Base-by-base conservation (phyloP, 1,284 basidiomycete species). In the Boletellus dicymbophilus region DNA sequence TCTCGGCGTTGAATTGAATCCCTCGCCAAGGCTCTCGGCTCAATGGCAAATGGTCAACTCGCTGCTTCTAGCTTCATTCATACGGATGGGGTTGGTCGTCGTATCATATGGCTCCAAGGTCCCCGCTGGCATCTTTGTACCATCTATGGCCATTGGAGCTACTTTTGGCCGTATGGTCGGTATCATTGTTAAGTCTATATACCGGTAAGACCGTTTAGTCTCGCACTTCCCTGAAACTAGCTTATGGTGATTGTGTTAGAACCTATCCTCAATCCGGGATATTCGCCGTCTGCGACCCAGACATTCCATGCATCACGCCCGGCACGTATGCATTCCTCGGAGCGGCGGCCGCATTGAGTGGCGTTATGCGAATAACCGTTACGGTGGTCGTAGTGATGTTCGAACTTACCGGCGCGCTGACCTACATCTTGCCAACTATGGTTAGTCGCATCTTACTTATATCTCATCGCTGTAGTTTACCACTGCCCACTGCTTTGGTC, bases 401-500 rank as follows among this genome's bases (percentile, higher is more conserved):
- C 68, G 97, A 99, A 67, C 79, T 99, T n/a, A 99, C 97, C 2
- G 97, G 97, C 10, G 96, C 97, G 2, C 71, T 99, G 60, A 98
- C 95, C 12, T 99, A 99, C 69, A 97, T 99, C 59, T 73, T 99
- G 25, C 97, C 97, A 0, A 97, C 95, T 5, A 99, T 99, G 97
- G 94, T 93, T 58, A 63, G 79, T 62, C 30, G 6, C 7, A 16
- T 12, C 16, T n/a, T 42, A 46, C 20, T 27, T n/a, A 37, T 41
- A 27, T 34, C 46, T 40, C 30, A 20, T 30, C 36, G 23, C 20
- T n/a, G n/a, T n/a, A n/a, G n/a, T n/a, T n/a, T n/a, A n/a, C 30
- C 12, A 12, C 34, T 52, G 22, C 55, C 13, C 15, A n/a, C 16
- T 43, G 5, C 51, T 51, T 13, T 49, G 51, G 34, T 44, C 36